Conservation (phyloP, 306 rosid genomes). For the Clitoria ternatea region DNA sequence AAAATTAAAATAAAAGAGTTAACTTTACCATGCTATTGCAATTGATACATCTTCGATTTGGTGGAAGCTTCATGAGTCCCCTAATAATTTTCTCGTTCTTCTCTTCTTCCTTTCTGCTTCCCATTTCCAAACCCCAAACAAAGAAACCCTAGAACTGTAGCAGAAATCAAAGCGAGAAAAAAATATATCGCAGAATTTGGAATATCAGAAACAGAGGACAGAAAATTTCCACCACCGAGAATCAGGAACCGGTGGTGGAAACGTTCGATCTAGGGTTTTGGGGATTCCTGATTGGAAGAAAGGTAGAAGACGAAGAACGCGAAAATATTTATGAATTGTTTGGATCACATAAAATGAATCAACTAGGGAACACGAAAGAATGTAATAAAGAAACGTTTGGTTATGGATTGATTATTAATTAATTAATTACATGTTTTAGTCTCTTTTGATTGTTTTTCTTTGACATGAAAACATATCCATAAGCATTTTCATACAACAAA, state of each 20-base stretch:
- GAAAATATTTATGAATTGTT: not conserved
- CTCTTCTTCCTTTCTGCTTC: slow-evolving; percentile 73
- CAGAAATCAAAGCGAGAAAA: not conserved
- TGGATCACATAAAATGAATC: slow-evolving; percentile 23
- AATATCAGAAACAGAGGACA: not conserved
- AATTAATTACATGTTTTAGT: too few species aligned
- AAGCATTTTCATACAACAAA: too few species aligned
- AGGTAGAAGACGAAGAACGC: slow-evolving; percentile 26
- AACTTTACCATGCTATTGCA: slow-evolving; percentile 66
- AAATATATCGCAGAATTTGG: not conserved
- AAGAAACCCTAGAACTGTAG: slow-evolving; percentile 25
- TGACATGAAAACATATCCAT: too few species aligned
- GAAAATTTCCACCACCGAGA: not conserved
- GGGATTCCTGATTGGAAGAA: slow-evolving; percentile 9
- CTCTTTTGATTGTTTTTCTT: too few species aligned
- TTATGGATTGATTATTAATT: too few species aligned
- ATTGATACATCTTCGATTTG: slow-evolving; percentile 83
- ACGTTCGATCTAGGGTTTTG: slow-evolving; percentile 30
- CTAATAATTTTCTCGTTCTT: slow-evolving; percentile 79
- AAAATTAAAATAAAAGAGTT: not conserved
- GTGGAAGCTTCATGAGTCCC: slow-evolving; percentile 97
- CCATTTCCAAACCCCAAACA: slow-evolving; percentile 39
- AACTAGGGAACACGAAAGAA: not conserved
- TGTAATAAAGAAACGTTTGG: slow-evolving; percentile 10
- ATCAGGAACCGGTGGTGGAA: slow-evolving; percentile 1